Base-by-base conservation (phyloP, 2,329 filamentous ascomycete genomes). In the Fusarium sambucinum region DNA sequence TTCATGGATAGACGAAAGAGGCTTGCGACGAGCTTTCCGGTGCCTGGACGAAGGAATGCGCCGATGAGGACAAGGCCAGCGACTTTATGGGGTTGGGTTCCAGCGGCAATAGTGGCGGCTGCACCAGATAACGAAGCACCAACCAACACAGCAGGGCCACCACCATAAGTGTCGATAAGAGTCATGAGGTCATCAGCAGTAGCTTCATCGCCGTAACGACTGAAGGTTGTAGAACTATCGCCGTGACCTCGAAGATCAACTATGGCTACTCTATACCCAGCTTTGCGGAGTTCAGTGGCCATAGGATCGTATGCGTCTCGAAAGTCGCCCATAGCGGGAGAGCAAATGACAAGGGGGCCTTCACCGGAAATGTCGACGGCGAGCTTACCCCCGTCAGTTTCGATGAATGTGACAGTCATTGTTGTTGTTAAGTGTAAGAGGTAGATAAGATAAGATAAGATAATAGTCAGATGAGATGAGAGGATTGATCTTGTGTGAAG, bases 201-300 rank as follows among this genome's bases (percentile, higher is more conserved):
- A 0, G 66, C 60, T 19, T 69, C 65, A 1, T 69, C 66, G 0
- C 66, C 66, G 11, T 69, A 69, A 0, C 55, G 33, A 1, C 47
- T 65, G 9, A 69, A 69, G 0, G 53, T 59, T 16, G 60, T 55
- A 1, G 51, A 54, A 14, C 66, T 69, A 3, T 69, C 65, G 6
- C 65, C 65, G 11, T 69, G 66, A 2, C 66, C 66, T 23, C 66
- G 37, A 2, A 69, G 66, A 30, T 69, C 66, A 11, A 69, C 65
- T 33, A 44, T 47, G 6, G 65, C 66, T 13, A 69, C 65, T 25
- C 35, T 50, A 16, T 58, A 69, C 12, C 66, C 65, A 1, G 52
- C 33, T 17, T 50, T 33, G 1, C 51, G 51, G 21, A 69, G 60
- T 3, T 60, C 48, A 0, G 9, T 46, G 6, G 66, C 66, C 0